Evolutionary conservation across 768 basidiomycete genomes (phyloP), one percentile per base, ranked within the genome.

Genomic region (Calocera viscosa): DNA sequence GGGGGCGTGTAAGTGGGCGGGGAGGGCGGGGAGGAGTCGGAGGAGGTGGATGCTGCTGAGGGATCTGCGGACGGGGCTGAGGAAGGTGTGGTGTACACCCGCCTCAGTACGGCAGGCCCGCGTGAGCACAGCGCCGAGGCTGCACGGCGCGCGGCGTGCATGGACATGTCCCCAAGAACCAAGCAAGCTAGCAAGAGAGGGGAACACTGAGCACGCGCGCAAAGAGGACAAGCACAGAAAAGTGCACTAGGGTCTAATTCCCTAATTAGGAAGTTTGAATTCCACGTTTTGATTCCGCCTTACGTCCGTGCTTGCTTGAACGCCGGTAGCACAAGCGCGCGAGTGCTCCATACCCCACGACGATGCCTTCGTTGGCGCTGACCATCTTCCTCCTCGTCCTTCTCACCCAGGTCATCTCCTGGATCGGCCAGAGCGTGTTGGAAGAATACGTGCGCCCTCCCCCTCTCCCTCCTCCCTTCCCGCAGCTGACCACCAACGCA

Each of bases 341-440:
- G 7, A 38, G 7, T 38, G 35, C 35, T 38, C 7, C 35, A 38
- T 47, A 47, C 43, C 24, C 3, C 19, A 24, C 3, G 3, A 60
- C 5, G 30, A 60, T 60, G 53, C 14, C 53, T 26, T 83, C 89
- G 69, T 83, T 94, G 67, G 84, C 93, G 43, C 72, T 93, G 66
- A 83, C 89, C 28, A 89, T 95, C 68, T 91, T 97, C 73, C 75
- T 82, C 19, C 82, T 94, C 65, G 90, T 91, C 34, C 86, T 95
- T 72, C 69, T 91, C 65, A 89, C 90, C 1, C 88, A 94, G 75
- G 80, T 92, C 71, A 82, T 95, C 68, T 83, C 87, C 63, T 94
- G 92, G 93, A 82, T 95, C 64, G 94, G 94, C 49, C 83, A 92
- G 74, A 82, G 87, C 22, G 91, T 92, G 26, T 81, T 97, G 24